Evolutionary conservation across 768 basidiomycete genomes (phyloP).

Genomic region (Tricholoma flavovirens): DNA sequence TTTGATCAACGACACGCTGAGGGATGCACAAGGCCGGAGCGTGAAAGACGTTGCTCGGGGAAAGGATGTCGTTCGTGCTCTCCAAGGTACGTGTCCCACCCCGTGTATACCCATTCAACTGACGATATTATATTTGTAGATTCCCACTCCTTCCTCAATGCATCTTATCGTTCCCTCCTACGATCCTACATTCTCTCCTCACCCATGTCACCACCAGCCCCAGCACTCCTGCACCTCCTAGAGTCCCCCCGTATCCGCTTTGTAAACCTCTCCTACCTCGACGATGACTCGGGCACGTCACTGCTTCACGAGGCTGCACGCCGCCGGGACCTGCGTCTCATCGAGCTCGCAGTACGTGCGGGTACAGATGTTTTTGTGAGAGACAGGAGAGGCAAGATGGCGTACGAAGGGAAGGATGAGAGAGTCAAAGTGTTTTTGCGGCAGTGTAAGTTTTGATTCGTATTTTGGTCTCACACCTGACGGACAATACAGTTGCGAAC

Average conservation of each 20-base stretch:
- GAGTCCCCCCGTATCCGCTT: slow-evolving; percentile 62
- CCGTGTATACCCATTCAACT: too few relatives aligned
- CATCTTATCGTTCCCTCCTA: slow-evolving; percentile 68
- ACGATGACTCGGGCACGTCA: slow-evolving; percentile 70
- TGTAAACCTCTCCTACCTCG: slow-evolving; percentile 75
- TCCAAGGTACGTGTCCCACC: slow-evolving; percentile 62
- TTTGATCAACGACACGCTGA: slow-evolving; percentile 69
- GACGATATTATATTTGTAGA: background rate
- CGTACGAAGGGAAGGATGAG: slow-evolving; percentile 73
- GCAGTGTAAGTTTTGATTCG: slow-evolving; percentile 54
- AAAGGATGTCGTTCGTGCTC: slow-evolving; percentile 56
- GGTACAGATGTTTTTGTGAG: slow-evolving; percentile 89
- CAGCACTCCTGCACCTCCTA: slow-evolving; percentile 51
- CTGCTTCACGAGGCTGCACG: slow-evolving; percentile 85
- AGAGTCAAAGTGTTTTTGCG: slow-evolving; percentile 74
- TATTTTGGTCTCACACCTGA: background rate
- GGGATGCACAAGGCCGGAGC: slow-evolving; percentile 62
- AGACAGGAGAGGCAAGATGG: slow-evolving; percentile 67
- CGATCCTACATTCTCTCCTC: slow-evolving; percentile 70
- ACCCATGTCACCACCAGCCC: slow-evolving; percentile 29
- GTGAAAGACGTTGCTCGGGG: slow-evolving; percentile 68
- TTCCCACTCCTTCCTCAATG: slow-evolving; percentile 70
- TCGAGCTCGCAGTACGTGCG: slow-evolving; percentile 79
- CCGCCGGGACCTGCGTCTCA: slow-evolving; percentile 71
- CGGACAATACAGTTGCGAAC: slow-evolving; percentile 53